Conservation (phyloP, 306 rosid species). For the Echinosophora koreensis region DNA sequence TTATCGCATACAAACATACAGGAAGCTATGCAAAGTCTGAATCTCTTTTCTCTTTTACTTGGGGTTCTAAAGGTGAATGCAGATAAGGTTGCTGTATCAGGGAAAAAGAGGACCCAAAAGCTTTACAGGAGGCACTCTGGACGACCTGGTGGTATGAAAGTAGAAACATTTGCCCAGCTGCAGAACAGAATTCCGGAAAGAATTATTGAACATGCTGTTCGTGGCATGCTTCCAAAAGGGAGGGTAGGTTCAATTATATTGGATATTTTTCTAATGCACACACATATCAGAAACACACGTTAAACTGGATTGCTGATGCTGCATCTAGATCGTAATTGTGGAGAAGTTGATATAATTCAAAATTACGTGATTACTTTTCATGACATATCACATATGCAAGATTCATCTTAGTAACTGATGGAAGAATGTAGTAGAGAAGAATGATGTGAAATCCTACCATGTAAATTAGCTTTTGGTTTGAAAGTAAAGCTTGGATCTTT, state of each 20-base stretch:
- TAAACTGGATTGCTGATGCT: not conserved
- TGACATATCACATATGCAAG: conserved; percentile 33
- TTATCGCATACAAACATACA: not conserved
- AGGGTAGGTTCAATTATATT: conserved; percentile 71
- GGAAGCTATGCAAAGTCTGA: conserved; percentile 27
- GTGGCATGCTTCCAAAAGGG: conserved; percentile 99
- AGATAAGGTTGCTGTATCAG: conserved; percentile 91
- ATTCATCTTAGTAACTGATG: conserved; percentile 5
- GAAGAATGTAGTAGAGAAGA: conserved; percentile 1
- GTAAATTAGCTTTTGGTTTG: conserved; percentile 38
- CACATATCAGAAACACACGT: conserved; percentile 14
- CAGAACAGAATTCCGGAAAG: conserved; percentile 97
- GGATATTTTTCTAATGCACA: conserved; percentile 13
- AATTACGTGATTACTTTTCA: conserved; percentile 25
- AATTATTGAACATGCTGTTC: conserved; percentile 96
- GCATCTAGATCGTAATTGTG: not conserved
- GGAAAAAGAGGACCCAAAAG: conserved; percentile 93
- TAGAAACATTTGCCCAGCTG: conserved; percentile 92
- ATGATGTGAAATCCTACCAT: not conserved
- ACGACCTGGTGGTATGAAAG: conserved; percentile 97
- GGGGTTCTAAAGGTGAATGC: conserved; percentile 80
- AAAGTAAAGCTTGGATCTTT: not conserved
- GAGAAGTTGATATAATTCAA: conserved; percentile 11
- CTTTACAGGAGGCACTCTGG: conserved; percentile 98
- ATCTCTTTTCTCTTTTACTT: conserved; percentile 39